phyloP scores from a whole-genome alignment of 352 stramenopile species.

The Phytophthora agathidicida region DNA sequence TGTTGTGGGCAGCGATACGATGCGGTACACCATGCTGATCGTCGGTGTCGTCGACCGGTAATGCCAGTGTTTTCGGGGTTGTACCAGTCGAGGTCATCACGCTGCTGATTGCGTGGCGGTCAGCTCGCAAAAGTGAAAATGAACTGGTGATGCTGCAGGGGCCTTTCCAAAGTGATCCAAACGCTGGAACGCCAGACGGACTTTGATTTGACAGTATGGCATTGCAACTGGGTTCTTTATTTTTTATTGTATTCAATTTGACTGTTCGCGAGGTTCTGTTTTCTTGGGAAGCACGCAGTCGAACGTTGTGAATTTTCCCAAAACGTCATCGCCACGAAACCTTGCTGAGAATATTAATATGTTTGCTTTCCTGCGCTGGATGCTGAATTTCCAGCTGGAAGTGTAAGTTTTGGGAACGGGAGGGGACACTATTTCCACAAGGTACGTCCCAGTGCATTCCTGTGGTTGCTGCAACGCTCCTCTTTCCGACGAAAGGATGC shows the following conservation, averaged over 20 bases:
- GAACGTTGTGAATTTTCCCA: neutral
- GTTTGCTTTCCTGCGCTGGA: too few species aligned
- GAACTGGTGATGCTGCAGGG: neutral
- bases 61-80: neutral
- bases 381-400: too few species aligned
- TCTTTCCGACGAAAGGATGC: too few species aligned
- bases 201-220: neutral
- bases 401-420: too few species aligned
- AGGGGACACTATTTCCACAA: too few species aligned
- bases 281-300: too few species aligned
- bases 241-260: slow-evolving; percentile 6
- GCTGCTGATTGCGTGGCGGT: neutral
- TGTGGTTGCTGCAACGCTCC: too few species aligned
- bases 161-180: neutral
- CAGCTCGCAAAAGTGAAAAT: neutral
- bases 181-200: slow-evolving; percentile 2
- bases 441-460: too few species aligned
- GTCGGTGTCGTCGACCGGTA: too few species aligned
- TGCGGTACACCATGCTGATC: too few species aligned
- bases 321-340: too few species aligned
- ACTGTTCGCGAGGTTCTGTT: slow-evolving; percentile 8
- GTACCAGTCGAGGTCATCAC: neutral
- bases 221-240: slow-evolving; percentile 6
- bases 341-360: too few species aligned
- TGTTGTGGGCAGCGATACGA: neutral